Evolutionary conservation across 2,329 filamentous ascomycete genomes (phyloP), one percentile per base, ranked within the genome.

Genomic region (Aphanoascus verrucosus): DNA sequence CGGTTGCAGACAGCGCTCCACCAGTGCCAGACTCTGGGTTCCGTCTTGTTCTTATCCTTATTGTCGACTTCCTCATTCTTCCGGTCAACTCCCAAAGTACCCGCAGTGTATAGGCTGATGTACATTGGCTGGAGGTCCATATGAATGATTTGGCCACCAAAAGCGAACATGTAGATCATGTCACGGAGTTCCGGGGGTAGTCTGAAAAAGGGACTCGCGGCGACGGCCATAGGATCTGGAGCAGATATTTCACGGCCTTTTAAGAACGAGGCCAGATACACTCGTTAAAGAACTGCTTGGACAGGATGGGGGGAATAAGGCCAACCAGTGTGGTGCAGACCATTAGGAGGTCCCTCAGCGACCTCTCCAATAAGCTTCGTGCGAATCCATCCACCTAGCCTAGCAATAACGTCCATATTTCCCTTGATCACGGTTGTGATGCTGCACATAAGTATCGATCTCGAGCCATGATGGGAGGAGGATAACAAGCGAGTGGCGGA

Each of bases 171-270:
- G 12, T 58, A 46, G 40, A 64, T 64, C 43, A 60, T 57, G n/a
- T 55, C 54, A 5, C 64, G 62, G 28, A 67, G 52, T 48, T 67
- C 63, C 12, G 57, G 38, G 6, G 64, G 63, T 6, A 66, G 49
- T 2, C 35, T 7, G 45, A 61, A 62, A 17, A 59, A 54, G 19
- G 11, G 1, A 19, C 37, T 49, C 4, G 42, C 47, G 15, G 43
- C 35, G 6, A 23, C 38, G 5, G 50, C 56, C 32, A 12, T 46
- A 11, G 35, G 37, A 28, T 41, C 23, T 32, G 47, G 47, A 8
- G 19, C 37, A 8, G 34, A 11, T 4, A 49, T 49, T 3, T 49
- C 38, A 28, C 8, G 7, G 17, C 15, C 37, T 14, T 32, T 19
- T n/a, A n/a, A 35, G 35, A 12, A 20, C 12, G 41, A 37, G 28